Evolutionary conservation across 2,329 filamentous ascomycete species (phyloP).

Genomic region (Fusarium dimerum): DNA sequence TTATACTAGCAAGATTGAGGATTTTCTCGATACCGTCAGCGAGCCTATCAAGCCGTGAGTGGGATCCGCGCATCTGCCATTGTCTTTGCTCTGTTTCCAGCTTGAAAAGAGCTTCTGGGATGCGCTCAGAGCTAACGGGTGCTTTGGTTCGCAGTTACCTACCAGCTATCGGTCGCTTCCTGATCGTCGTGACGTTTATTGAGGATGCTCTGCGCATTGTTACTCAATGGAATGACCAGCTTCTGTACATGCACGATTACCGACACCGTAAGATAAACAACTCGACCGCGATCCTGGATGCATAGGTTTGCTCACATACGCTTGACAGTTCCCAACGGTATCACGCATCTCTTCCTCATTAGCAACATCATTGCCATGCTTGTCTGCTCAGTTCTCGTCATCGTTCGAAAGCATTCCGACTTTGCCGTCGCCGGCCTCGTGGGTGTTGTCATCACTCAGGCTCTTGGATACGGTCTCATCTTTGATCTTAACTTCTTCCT

Average conservation of each 20-base stretch:
- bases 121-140: constrained; percentile 17
- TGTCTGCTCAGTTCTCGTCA: constrained; percentile 80
- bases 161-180: constrained; percentile 90
- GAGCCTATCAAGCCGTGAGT: constrained; percentile 90
- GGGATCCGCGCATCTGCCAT: constrained; percentile 1
- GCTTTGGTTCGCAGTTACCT: constrained; percentile 66
- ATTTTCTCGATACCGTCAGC: constrained; percentile 80
- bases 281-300: not conserved
- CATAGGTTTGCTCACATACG: constrained; percentile 17
- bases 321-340: constrained; percentile 73
- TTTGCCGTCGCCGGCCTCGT: constrained; percentile 90
- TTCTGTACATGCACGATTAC: constrained; percentile 90
- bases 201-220: constrained; percentile 95
- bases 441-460: constrained; percentile 87
- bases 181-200: constrained; percentile 97
- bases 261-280: constrained; percentile 72
- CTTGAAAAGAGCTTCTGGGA: not conserved
- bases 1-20: constrained; percentile 98
- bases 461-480: constrained; percentile 94
- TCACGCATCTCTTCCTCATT: constrained; percentile 92
- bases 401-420: constrained; percentile 88
- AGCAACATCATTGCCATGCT: constrained; percentile 88
- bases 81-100: not conserved
- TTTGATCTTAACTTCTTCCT: constrained; percentile 99
- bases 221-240: constrained; percentile 96